Conservation (phyloP, 202 grass and related monocot species). For the Tripidium arundinaceum region DNA sequence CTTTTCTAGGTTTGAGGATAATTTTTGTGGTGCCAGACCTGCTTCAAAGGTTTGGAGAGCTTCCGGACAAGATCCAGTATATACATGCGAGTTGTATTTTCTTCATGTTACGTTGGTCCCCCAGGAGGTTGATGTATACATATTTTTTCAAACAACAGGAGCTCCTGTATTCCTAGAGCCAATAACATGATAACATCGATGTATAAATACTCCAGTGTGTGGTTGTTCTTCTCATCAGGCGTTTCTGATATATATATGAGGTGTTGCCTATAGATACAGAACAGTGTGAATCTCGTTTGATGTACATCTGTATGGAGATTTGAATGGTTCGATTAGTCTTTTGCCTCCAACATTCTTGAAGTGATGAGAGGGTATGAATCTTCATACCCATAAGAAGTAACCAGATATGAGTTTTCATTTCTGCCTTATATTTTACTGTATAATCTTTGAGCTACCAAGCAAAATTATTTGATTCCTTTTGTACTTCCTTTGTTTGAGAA, state of each 20-base stretch:
- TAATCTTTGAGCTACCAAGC: background rate
- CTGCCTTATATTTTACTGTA: background rate
- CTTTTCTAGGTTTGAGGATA: background rate
- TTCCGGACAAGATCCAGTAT: conserved; percentile 12
- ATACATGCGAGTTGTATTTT: background rate
- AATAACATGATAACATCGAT: background rate
- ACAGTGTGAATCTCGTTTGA: background rate
- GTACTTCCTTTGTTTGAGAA: background rate
- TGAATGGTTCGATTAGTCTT: background rate
- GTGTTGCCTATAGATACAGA: background rate
- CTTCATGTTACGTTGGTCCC: background rate
- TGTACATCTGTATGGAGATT: background rate
- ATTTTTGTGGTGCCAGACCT: background rate
- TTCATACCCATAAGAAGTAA: background rate
- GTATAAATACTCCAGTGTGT: background rate
- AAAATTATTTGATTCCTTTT: conserved; percentile 5
- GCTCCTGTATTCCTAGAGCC: background rate
- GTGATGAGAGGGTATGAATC: background rate
- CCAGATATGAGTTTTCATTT: background rate
- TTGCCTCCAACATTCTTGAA: background rate
- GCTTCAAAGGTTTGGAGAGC: background rate
- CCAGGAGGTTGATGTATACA: background rate
- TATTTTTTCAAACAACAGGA: background rate
- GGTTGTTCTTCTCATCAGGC: background rate
- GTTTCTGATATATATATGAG: background rate